Percentiles rank a stretch among this genome's conserved stretches.
These are phyloP conservation scores for Claviceps cyperi DNA, from an alignment of 2,329 filamentous ascomycete species.

Conservation along the genomic window DNA sequence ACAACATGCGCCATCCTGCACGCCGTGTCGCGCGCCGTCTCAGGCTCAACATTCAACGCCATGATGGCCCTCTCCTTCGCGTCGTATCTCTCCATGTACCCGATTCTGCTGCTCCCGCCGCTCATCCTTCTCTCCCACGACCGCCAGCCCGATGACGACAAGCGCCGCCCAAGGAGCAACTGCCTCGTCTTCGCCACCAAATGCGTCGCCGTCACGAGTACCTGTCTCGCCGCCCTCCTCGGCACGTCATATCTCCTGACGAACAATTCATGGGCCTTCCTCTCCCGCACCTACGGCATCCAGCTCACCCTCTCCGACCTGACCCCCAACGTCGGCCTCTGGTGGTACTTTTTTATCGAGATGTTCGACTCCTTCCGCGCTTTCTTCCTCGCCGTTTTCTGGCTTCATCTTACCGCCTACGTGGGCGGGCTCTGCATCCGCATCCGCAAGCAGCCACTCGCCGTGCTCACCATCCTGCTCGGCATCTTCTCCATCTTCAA, in stretches of 20 bases:
- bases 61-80: constrained; percentile 79
- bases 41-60: constrained; percentile 57
- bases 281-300: constrained; percentile 81
- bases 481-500: constrained; percentile 94
- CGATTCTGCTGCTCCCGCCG: constrained; percentile 71
- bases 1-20: constrained; percentile 78
- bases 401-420: constrained; percentile 86
- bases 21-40: constrained; percentile 66
- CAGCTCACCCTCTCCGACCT: constrained; percentile 83
- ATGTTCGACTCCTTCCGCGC: constrained; percentile 97
- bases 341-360: constrained; percentile 99
- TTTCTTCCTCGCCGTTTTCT: constrained; percentile 97
- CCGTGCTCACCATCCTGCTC: constrained; percentile 68
- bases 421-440: constrained; percentile 75
- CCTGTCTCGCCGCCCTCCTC: constrained; percentile 48
- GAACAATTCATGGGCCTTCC: constrained; percentile 71
- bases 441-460: constrained; percentile 72
- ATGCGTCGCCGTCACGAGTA: constrained; percentile 37
- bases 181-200: constrained; percentile 35
- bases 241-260: constrained; percentile 59
- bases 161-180: constrained; percentile 21
- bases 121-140: constrained; percentile 71
- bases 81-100: constrained; percentile 85
- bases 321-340: constrained; percentile 86
- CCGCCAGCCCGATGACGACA: constrained; percentile 24